Base-by-base conservation (phyloP, 345 rosid genomes). In the Pistacia integerrima region DNA sequence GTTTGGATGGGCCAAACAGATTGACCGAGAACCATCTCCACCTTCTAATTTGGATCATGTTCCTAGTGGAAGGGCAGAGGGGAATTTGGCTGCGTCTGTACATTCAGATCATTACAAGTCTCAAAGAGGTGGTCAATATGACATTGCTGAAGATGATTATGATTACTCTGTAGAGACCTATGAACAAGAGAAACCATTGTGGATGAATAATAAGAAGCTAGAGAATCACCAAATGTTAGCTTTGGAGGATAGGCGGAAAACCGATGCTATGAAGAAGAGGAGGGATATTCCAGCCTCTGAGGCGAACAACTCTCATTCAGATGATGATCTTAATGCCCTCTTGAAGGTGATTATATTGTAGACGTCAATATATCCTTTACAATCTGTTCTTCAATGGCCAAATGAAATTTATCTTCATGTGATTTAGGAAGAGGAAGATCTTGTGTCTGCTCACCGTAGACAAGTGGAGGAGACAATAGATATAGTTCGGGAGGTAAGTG, bases 371-470 rank as follows among this genome's bases (percentile, higher is more conserved):
- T 22, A 35, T 70, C 38, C 62, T 60, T 64, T 69, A 5, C 11
- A 30, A 62, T 33, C 13, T 48, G 18, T 63, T 38, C 2, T 76
- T 70, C 20, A 44, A 7, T 69, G 54, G 51, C 51, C 5, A n/a
- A 72, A 4, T 48, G 18, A 46, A 49, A 22, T 38, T 12, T 74
- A 76, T 65, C 36, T 81, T 28, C 72, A 22, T 25, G 54, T 78
- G 35, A 72, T 76, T 18, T 64, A 89, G 92, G 90, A 89, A 70
- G 90, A 87, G 76, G 90, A 85, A 74, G 89, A 89, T 77, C 92
- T 87, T 80, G 85, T 89, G 60, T 76, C 83, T 74, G 88, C 90
- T 46, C 90, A 89, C 72, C 83, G 87, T 25, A 78, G 36, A 70
- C 89, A 87, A 79, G 90, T 89, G 17, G 89, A 89, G 82, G 86